Conservation (phyloP, 2,329 filamentous ascomycete genomes). For the Biscogniauxia mediterranea region DNA sequence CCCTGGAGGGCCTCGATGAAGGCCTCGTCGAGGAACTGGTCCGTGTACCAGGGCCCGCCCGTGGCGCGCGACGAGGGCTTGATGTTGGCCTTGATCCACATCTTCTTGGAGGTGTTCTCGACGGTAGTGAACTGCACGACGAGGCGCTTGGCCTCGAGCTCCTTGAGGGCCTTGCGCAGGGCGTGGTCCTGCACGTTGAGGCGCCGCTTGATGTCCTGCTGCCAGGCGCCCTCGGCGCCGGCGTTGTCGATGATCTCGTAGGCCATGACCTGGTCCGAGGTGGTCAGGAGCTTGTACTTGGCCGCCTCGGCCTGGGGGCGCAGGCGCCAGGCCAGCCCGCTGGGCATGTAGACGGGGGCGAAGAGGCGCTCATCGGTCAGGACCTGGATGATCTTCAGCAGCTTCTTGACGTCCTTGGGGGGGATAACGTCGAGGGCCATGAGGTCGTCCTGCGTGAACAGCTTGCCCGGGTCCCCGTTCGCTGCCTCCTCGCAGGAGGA, state of each 20-base stretch:
- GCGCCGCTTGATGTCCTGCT: conserved; percentile 75
- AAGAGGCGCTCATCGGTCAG: conserved; percentile 62
- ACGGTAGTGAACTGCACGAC: conserved; percentile 90
- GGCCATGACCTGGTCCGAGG: conserved; percentile 77
- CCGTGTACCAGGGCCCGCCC: conserved; percentile 91
- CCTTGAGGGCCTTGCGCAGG: conserved; percentile 78
- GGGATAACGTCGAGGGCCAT: conserved; percentile 57
- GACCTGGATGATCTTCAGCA: conserved; percentile 55
- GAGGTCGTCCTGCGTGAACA: conserved; percentile 60
- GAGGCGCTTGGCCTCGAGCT: conserved; percentile 75
- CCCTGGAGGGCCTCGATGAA: conserved; percentile 76
- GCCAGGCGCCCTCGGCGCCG: conserved; percentile 86
- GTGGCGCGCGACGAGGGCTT: conserved; percentile 86
- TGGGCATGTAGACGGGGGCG: conserved; percentile 44
- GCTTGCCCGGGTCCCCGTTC: conserved; percentile 40
- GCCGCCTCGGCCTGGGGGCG: conserved; percentile 59
- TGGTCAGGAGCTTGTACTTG: conserved; percentile 61
- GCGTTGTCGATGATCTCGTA: conserved; percentile 88
- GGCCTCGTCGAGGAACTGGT: conserved; percentile 83
- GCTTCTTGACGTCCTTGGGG: conserved; percentile 52
- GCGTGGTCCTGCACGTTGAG: conserved; percentile 82
- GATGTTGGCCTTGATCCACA: conserved; percentile 89
- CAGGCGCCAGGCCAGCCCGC: conserved; percentile 55
- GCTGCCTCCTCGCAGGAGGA: conserved; percentile 50
- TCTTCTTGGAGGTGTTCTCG: conserved; percentile 86